Evolutionary conservation across 176 grass and related monocot species (phyloP).

Genomic region (Zea mays): Zm-B73-REFERENCE-NAM-5.0 NC_050099.1:28845501-28846000

Average conservation of each 20-base stretch:
- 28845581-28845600: background rate
- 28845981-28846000: background rate
- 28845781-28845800: no score
- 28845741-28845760: no score
- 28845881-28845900: background rate
- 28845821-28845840: no score
- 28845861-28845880: background rate
- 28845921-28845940: background rate
- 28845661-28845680: no score
- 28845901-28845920: background rate
- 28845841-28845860: no score
- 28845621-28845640: background rate
- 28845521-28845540: background rate
- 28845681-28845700: no score
- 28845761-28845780: no score
- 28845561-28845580: background rate
- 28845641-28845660: background rate
- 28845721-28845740: no score
- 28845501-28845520: background rate
- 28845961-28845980: background rate
- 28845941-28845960: no score
- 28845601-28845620: background rate
- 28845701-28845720: no score
- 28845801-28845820: no score
- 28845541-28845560: background rate